Evolutionary conservation across 2,329 filamentous ascomycete species (phyloP), one percentile per base, ranked within the genome.

Genomic region (Pestalotiopsis fici): DNA sequence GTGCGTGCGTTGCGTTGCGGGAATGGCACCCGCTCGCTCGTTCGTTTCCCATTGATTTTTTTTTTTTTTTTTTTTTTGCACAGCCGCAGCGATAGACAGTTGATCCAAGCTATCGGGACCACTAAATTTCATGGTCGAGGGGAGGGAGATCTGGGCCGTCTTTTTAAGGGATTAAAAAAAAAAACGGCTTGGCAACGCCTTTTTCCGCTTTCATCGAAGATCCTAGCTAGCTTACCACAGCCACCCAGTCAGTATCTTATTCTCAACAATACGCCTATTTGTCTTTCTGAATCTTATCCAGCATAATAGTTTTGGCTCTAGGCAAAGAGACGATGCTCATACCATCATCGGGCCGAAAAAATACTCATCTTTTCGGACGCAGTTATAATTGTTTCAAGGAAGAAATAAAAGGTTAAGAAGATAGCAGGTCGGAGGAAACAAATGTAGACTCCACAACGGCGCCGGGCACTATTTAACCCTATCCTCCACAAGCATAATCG

Each of bases 401-500:
- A 35, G 6, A 35, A 35, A 35, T 35, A 35, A 11, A 35, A 35
- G 31, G 31, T 2, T 35, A 35, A 35, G 31, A 35, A 35, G 11
- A 35, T 11, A 35, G 11, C 31, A 6, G n/a, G 31, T 11, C 31
- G 31, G 31, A 35, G 31, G 31, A 35, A 35, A 35, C 31, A 35
- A 7, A 7, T 35, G 31, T 6, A 6, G 31, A 35, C 57, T 37
- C 57, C 31, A 60, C 57, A 60, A 27, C 59, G 35, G 59, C 59
- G 59, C 21, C 59, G 59, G 59, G 59, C 59, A 62, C 59, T 62
- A 62, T 50, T 47, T 50, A 62, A 62, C 59, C 59, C 59, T 62
- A 62, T 62, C 59, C 31, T 62, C 59, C 59, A 62, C 59, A 62
- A 62, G 59, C 59, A 62, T 62, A 62, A 62, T 62, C 39, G 31